Base-by-base conservation (phyloP, 2,329 filamentous ascomycete species). In the Arthrobotrys iridis region DNA sequence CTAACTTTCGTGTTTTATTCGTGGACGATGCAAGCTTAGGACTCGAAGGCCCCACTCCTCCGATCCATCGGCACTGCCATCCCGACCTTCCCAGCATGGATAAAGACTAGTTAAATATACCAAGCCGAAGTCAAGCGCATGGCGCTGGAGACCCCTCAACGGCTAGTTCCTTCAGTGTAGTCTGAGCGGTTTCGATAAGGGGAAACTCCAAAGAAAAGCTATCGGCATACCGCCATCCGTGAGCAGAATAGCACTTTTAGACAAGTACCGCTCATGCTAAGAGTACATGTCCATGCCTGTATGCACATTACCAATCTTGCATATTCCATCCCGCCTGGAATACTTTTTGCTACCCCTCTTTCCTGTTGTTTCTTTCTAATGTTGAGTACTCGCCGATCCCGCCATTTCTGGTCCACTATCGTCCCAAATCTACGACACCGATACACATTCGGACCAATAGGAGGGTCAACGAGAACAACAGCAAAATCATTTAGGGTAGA, bases 261-360 rank as follows among this genome's bases (percentile, higher is more conserved):
- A 5, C 28, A 33, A 40, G 46, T 58, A 71, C 41, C 11, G 28
- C n/a, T n/a, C n/a, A n/a, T n/a, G 43, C 11, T 24, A 63, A 41
- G 30, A 10, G 5, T 40, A n/a, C n/a, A n/a, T n/a, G n/a, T n/a
- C n/a, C n/a, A n/a, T n/a, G n/a, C n/a, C n/a, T n/a, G n/a, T n/a
- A n/a, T n/a, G n/a, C n/a, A n/a, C n/a, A n/a, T n/a, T n/a, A 40
- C 28, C 28, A 15, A 11, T 28, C 33, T 22, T 37, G 55, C 35
- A 59, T 28, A 26, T 65, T 50, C 60, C 22, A 20, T 40, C 46
- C 45, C 22, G 46, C 10, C 33, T 48, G 60, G 28, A 41, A 52
- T 65, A 46, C 18, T 33, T 46, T 48, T 20, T 22, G 30, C 37
- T 68, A 68, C 71, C 71, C 71, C 71, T 75, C 71, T 75, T 75